Base-by-base conservation (phyloP, 169 alveolate genomes). In the Cryptosporidium ryanae region DNA sequence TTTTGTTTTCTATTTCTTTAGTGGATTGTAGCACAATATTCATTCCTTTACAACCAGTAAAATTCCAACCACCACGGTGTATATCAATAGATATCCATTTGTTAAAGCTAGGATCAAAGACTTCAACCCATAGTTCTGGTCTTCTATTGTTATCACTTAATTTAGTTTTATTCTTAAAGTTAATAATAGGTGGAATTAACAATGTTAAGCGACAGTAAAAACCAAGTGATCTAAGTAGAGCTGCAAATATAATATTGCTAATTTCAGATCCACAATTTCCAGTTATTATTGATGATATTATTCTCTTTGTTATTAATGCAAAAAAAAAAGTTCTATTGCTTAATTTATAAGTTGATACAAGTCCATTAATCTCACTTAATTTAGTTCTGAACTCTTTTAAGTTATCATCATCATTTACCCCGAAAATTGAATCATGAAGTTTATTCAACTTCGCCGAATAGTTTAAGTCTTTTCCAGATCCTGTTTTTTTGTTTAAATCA, bases 51-150 rank as follows among this genome's bases (percentile, higher is more conserved):
- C 83, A 50, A 23, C 55, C 66, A 15, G 71, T 76, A 38, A 76
- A 76, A 46, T 76, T 61, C 87, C 87, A 76, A 21, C 87, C 87
- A 7, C 87, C 87, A 23, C 87, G 68, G 32, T 76, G 87, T 32
- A 76, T 61, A 38, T 76, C 87, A 15, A 76, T 48, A n/a, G 87
- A 55, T 15, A 76, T 76, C 87, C 87, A 76, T 46, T 76, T 61
- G 34, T 59, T 76, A 17, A 76, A 61, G n/a, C 27, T 76, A 7
- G 87, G 68, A 27, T 61, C 68, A 32, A 76, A 76, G 4, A 59
- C 38, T 63, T 76, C 87, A 17, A 76, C 68, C 87, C 87, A 76
- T 23, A 76, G 38, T 25, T 76, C 87, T 23, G 87, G 66, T 8
- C 87, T 55, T 49, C 87, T 76, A 38, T 76, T 70, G 49, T 76